Evolutionary conservation across 1,139 yeast genomes (phyloP).

Genomic region (Schwanniomyces etchellsii): DNA sequence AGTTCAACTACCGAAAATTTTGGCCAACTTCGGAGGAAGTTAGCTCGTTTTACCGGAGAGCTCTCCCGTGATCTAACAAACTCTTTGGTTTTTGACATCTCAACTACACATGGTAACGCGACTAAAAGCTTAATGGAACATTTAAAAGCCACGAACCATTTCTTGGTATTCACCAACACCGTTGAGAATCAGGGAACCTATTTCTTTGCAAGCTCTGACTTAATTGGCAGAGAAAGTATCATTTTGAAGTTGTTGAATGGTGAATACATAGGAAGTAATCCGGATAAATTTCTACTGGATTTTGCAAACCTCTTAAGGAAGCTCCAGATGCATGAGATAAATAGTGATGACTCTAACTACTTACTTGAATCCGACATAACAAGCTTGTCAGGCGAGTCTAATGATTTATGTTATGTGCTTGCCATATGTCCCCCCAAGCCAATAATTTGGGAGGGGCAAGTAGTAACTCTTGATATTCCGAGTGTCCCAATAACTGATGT

Average conservation of each 20-base stretch:
- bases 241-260: constrained; percentile 41
- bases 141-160: constrained; percentile 64
- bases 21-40: constrained; percentile 79
- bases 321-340: constrained; percentile 12
- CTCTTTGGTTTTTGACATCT: constrained; percentile 61
- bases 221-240: constrained; percentile 40
- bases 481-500: constrained; percentile 44
- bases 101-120: constrained; percentile 42
- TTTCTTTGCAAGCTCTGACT: constrained; percentile 61
- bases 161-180: constrained; percentile 70
- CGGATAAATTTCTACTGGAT: constrained; percentile 19
- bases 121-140: constrained; percentile 51
- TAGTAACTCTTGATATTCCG: constrained; percentile 51
- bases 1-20: constrained; percentile 78
- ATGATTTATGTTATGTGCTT: constrained; percentile 55
- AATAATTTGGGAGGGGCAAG: constrained; percentile 85
- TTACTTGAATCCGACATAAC: constrained; percentile 16
- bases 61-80: constrained; percentile 73
- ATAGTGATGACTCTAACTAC: constrained; percentile 11
- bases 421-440: constrained; percentile 81
- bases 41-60: constrained; percentile 69
- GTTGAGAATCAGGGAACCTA: constrained; percentile 73
- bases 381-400: constrained; percentile 15
- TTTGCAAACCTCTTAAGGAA: constrained; percentile 27
- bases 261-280: constrained; percentile 36